Evolutionary conservation across 1,284 basidiomycete species (phyloP).

Genomic region (Fomitopsis betulina): DNA sequence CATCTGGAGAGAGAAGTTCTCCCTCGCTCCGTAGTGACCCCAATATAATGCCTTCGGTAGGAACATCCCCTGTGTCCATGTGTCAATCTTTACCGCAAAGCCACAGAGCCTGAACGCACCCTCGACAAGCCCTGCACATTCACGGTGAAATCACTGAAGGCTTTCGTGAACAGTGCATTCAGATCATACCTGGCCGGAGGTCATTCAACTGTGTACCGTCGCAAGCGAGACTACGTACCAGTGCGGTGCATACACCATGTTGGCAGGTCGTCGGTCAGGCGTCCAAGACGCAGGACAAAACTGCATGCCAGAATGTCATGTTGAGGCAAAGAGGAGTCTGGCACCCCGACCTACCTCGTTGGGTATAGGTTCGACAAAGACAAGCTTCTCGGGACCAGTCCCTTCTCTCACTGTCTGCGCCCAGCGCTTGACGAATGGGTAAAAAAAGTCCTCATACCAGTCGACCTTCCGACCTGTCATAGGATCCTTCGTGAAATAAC

Average conservation of each 20-base stretch:
- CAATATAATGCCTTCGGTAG: conserved; percentile 78
- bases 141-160: conserved; percentile 77
- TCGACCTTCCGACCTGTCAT: conserved; percentile 63
- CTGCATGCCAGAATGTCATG: conserved; percentile 29
- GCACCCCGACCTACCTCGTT: conserved; percentile 66
- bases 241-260: conserved; percentile 88
- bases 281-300: conserved; percentile 80
- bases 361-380: conserved; percentile 82
- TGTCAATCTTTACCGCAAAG: neutral
- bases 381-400: conserved; percentile 54
- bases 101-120: conserved; percentile 38
- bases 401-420: conserved; percentile 54
- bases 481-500: conserved; percentile 79
- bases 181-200: conserved; percentile 79
- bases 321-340: neutral
- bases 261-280: conserved; percentile 51
- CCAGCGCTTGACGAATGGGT: conserved; percentile 77
- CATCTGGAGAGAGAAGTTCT: conserved; percentile 83
- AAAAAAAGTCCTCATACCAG: conserved; percentile 86
- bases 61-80: conserved; percentile 73
- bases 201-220: neutral
- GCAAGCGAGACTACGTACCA: conserved; percentile 49
- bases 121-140: conserved; percentile 88
- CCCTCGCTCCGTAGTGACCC: conserved; percentile 74
- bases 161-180: conserved; percentile 78